Evolutionary conservation across 192 early-diverging fungal species (phyloP).

Genomic region (Backusella morwellensis): DNA sequence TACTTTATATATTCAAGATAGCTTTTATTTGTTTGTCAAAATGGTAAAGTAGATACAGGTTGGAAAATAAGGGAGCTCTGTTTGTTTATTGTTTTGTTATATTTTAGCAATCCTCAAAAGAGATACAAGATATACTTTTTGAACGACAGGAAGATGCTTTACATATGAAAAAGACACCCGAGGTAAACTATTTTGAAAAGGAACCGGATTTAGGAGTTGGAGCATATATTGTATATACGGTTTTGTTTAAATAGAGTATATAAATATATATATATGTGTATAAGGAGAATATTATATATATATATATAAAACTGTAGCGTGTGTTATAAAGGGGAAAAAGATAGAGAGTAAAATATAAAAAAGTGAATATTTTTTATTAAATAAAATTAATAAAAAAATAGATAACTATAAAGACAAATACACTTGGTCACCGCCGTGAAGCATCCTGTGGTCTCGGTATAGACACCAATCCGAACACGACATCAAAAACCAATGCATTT

Average conservation of each 20-base stretch:
- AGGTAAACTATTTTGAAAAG: conserved; percentile 2
- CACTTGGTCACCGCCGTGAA: conserved; percentile 11
- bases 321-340: neutral
- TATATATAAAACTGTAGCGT: neutral
- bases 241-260: neutral
- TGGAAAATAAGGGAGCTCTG: neutral
- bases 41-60: neutral
- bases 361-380: neutral
- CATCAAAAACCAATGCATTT: conserved; percentile 12
- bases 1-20: neutral
- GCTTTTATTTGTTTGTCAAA: neutral
- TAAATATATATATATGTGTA: neutral
- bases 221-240: neutral
- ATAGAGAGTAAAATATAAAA: neutral
- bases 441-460: conserved; percentile 15
- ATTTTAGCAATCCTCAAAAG: conserved; percentile 1
- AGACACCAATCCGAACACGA: neutral
- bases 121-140: neutral
- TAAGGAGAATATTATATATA: neutral
- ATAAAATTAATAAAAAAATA: neutral
- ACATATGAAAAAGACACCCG: conserved; percentile 3
- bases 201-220: conserved; percentile 8
- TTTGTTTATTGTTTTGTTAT: neutral
- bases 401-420: neutral
- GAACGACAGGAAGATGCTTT: neutral